These are phyloP conservation scores for Sclerotinia glacialis DNA, from an alignment of 2,329 filamentous ascomycete genomes.

Conservation along the genomic window DNA sequence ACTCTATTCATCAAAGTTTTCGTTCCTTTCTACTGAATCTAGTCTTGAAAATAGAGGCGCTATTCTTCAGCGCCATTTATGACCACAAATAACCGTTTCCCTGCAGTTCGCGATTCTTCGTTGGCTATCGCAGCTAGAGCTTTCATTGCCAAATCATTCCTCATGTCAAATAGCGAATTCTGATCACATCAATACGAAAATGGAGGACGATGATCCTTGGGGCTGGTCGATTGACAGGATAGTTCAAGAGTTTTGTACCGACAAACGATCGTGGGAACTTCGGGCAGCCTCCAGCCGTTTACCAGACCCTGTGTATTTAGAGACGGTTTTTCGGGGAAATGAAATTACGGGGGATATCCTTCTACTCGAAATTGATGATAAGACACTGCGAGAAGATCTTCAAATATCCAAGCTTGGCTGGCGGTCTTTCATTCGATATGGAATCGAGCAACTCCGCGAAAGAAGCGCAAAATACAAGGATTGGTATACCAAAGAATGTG, in stretches of 20 bases:
- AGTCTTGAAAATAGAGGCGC: background rate
- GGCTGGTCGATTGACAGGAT: constrained; percentile 69
- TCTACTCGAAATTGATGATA: constrained; percentile 30
- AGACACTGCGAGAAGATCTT: constrained; percentile 32
- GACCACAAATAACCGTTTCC: constrained; percentile 8
- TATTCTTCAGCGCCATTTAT: constrained; percentile 1
- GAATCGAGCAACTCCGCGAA: constrained; percentile 55
- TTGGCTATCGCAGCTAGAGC: constrained; percentile 13
- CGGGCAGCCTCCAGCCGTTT: constrained; percentile 33
- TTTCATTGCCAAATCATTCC: background rate
- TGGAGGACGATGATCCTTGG: constrained; percentile 61
- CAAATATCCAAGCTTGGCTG: constrained; percentile 31
- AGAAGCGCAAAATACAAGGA: constrained; percentile 50
- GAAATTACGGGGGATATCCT: constrained; percentile 46
- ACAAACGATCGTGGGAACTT: constrained; percentile 49
- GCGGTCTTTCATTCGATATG: constrained; percentile 47
- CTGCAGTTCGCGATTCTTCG: constrained; percentile 3
- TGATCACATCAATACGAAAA: constrained; percentile 3
- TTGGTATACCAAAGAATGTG: background rate
- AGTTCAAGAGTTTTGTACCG: constrained; percentile 61
- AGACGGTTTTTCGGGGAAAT: constrained; percentile 55
- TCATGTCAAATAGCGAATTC: background rate
- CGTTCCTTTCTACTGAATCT: background rate
- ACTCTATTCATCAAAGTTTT: background rate
- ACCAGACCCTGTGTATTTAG: constrained; percentile 54